Base-by-base conservation (phyloP, 2,329 filamentous ascomycete species). In the Colletotrichum gloeosporioides region DNA sequence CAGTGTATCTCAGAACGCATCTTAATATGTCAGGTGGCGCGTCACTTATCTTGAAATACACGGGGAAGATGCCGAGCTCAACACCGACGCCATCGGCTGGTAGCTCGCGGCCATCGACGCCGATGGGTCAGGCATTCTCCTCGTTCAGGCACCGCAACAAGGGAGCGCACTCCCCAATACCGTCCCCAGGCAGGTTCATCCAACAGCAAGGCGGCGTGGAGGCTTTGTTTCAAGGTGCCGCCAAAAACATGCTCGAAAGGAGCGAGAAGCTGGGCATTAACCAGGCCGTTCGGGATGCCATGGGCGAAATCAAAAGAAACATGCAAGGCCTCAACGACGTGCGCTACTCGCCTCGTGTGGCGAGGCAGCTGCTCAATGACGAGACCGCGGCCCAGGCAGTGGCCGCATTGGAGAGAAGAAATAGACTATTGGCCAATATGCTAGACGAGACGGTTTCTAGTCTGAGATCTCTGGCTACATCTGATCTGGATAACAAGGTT, bases 221-320 rank as follows among this genome's bases (percentile, higher is more conserved):
- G 82, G 91, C 91, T 2, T 83, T 97, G 1, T 89, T 97, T 32
- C 94, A 96, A 81, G 93, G 93, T 18, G 95, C 95, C 5, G 94
- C 95, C 25, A 95, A 93, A 81, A 93, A 92, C 69, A 92, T 96
- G 18, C 87, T 95, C 39, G 92, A 95, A 80, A 90, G 92, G 36
- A 90, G 95, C 69, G 94, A 96, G 83, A 93, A 92, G 80, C 92
- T 96, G 77, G 94, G 94, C 8, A 93, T 97, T 72, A 96, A 95
- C 81, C 93, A 94, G 83, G 94, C 93, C 1, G 92, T 97, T 8
- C 91, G 95, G n/a, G 94, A 95, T 79, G 95, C 95, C 22, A 90
- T 97, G 81, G 93, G 93, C 10, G 95, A 98, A 84, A 93, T 96
- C 66, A 91, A 91, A 76, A 94, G 94, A 80, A 96, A 95, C 78